These are phyloP conservation scores for Hymenoscyphus infarciens DNA, from an alignment of 2,329 filamentous ascomycete genomes.

Conservation along the genomic window DNA sequence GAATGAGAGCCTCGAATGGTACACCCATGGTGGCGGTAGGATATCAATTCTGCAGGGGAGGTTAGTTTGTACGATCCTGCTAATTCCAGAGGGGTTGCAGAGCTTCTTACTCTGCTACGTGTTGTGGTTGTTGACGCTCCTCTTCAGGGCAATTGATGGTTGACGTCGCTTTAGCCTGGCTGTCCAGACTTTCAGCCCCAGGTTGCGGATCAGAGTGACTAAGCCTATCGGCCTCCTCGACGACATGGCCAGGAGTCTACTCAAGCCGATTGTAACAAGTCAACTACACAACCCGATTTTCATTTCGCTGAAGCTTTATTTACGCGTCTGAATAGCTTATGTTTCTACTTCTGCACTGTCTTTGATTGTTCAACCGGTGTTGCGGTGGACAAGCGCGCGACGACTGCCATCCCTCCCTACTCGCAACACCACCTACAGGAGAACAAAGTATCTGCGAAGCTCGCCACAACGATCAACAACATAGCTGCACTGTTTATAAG, in stretches of 20 bases:
- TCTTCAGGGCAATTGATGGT: conserved; percentile 12
- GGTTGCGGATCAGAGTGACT: conserved; percentile 18
- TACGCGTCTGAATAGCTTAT: conserved; percentile 33
- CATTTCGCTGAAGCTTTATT: conserved; percentile 29
- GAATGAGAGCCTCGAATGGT: conserved; percentile 41
- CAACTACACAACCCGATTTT: conserved; percentile 29
- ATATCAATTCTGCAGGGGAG: conserved; percentile 20
- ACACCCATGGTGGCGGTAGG: conserved; percentile 38
- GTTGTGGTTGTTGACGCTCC: conserved; percentile 24
- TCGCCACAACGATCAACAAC: conserved; percentile 11
- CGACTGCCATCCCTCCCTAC: conserved; percentile 16
- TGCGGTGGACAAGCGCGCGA: conserved; percentile 29
- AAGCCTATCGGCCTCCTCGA: conserved; percentile 15
- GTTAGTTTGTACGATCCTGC: conserved; percentile 13
- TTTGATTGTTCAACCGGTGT: conserved; percentile 21
- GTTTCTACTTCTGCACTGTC: conserved; percentile 22
- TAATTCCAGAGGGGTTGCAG: background rate
- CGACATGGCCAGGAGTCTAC: conserved; percentile 22
- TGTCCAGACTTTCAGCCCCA: conserved; percentile 1
- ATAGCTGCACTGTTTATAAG: background rate
- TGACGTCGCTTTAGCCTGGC: conserved; percentile 19
- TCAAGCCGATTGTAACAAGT: conserved; percentile 23
- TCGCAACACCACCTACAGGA: conserved; percentile 5
- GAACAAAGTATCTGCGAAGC: conserved; percentile 9
- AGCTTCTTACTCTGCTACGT: conserved; percentile 4